Conservation (phyloP, 208 protist genomes). For the Acanthamoeba lenticulata region DNA sequence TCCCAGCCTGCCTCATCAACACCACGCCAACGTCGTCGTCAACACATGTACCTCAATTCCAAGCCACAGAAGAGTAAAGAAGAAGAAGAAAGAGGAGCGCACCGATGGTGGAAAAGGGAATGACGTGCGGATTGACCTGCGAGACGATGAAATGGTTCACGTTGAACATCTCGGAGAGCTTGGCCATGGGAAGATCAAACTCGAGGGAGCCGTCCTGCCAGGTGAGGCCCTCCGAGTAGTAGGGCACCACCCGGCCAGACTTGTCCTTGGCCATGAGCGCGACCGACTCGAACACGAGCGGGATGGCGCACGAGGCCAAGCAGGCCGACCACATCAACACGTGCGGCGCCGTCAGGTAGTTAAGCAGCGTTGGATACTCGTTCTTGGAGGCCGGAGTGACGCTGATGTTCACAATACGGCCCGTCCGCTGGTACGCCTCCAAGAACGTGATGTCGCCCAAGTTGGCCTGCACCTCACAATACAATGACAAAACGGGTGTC, state of each 20-base stretch:
- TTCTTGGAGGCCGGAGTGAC: slow-evolving; percentile 51
- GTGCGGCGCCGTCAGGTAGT: slow-evolving; percentile 83
- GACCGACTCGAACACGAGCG: slow-evolving; percentile 73
- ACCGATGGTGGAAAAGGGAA: slow-evolving; percentile 75
- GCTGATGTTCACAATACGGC: slow-evolving; percentile 80
- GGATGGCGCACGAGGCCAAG: slow-evolving; percentile 72
- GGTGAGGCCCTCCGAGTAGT: background rate
- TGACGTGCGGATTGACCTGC: slow-evolving; percentile 82
- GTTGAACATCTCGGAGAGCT: slow-evolving; percentile 86
- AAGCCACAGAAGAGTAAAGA: no score
- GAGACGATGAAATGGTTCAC: slow-evolving; percentile 87
- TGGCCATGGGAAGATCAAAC: slow-evolving; percentile 82
- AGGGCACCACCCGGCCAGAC: background rate
- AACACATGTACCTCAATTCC: no score
- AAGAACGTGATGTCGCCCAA: slow-evolving; percentile 67
- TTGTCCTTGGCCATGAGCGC: slow-evolving; percentile 75
- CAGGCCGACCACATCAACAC: slow-evolving; percentile 77
- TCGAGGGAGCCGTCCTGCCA: slow-evolving; percentile 74
- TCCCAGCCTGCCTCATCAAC: slow-evolving; percentile 30
- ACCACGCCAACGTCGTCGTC: no score
- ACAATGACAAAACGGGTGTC: background rate
- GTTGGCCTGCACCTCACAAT: background rate
- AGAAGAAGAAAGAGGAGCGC: background rate
- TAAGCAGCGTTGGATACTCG: slow-evolving; percentile 78
- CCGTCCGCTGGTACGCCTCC: slow-evolving; percentile 80